Base-by-base conservation (phyloP, 371 early-diverging fungal genomes). In the Lichtheimia hyalospora region DNA sequence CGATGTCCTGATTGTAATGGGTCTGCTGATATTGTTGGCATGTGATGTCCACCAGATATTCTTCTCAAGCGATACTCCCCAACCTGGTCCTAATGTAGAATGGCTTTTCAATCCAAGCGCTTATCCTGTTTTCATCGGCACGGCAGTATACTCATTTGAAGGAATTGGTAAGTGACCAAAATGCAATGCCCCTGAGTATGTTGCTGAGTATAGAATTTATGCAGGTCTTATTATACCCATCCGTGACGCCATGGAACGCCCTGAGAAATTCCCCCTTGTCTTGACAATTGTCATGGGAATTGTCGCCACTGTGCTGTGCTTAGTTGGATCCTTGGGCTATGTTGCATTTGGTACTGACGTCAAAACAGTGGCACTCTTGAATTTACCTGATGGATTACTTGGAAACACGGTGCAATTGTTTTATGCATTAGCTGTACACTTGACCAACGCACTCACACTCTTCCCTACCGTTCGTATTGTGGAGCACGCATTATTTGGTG, bases 121-220 rank as follows among this genome's bases (percentile, higher is more conserved):
- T 25, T 94, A 90, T 67, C 83, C 93, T 6, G 75, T 94, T 55
- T 93, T 96, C 68, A 76, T 96, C 27, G 96, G 96, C 25, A 96
- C 96, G 24, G 94, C 96, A 55, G 91, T 96, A 34, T 96, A 92
- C 71, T 89, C 95, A 3, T 96, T 90, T 71, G 96, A 96, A 74
- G 96, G 96, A 48, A 91, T 79, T 55, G 79, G 78, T 71, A 68
- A 39, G 57, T 58, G 25, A 15, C 7, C 6, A 14, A n/a, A 7
- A 46, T 18, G 16, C 18, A 12, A n/a, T 18, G 21, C n/a, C 18
- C 18, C 46, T 46, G 46, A n/a, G 16, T 46, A 46, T 46, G n/a
- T 14, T 21, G 18, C n/a, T 46, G 8, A 46, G n/a, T 21, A 25
- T 50, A 12, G 18, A 8, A 39, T 65, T 15, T 51, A 13, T 49